These are phyloP conservation scores for Colletotrichum sidae DNA, from an alignment of 2,329 filamentous ascomycete genomes.

Conservation along the genomic window DNA sequence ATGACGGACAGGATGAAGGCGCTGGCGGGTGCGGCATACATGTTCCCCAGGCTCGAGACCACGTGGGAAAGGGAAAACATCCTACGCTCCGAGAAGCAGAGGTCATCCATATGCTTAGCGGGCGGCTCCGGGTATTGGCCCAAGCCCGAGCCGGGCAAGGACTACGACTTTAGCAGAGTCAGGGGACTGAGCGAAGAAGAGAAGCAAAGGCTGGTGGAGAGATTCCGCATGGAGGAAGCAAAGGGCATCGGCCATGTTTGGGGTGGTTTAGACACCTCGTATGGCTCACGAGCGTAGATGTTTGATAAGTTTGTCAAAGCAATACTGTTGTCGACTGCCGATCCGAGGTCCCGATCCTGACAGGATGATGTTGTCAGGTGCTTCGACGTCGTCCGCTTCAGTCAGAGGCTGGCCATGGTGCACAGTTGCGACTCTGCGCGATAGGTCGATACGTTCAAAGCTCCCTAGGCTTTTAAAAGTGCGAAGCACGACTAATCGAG, in stretches of 20 bases:
- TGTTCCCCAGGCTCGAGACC: not conserved
- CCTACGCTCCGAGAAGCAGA: not conserved
- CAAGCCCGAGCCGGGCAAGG: not conserved
- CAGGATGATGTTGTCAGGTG: too few relatives aligned
- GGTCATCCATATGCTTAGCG: not conserved
- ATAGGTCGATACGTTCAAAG: too few relatives aligned
- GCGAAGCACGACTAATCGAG: too few relatives aligned
- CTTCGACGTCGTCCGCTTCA: too few relatives aligned
- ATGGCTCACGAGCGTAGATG: too few relatives aligned
- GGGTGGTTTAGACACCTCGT: not conserved
- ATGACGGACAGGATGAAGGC: too few relatives aligned
- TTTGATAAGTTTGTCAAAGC: too few relatives aligned
- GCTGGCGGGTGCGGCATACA: not conserved
- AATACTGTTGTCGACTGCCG: too few relatives aligned
- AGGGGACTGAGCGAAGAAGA: not conserved
- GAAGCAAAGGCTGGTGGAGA: not conserved
- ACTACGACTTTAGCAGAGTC: not conserved
- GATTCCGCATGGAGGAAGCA: not conserved
- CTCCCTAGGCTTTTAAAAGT: too few relatives aligned
- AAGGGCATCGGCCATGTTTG: not conserved
- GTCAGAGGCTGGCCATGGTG: too few relatives aligned
- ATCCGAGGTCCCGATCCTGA: too few relatives aligned
- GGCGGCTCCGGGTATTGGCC: conserved; percentile 2
- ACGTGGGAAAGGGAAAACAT: not conserved
- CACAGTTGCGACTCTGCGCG: too few relatives aligned